These are phyloP conservation scores for Magnolia officinalis DNA, from an alignment of 164 flowering plant genomes.

Conservation along the genomic window DNA sequence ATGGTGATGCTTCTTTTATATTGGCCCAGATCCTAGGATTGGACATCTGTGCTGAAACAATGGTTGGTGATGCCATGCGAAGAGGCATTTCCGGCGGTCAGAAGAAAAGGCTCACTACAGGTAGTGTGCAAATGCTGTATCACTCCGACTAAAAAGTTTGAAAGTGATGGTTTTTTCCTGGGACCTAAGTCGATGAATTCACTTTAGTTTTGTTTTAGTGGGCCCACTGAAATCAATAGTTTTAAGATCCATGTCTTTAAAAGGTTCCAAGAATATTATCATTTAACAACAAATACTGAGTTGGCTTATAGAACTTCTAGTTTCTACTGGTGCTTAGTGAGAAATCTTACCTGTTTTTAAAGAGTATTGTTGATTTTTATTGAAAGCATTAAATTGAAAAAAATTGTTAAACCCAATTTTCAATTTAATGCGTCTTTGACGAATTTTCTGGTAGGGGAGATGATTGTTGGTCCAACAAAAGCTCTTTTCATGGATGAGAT, in stretches of 20 bases:
- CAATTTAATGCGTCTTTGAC: background rate
- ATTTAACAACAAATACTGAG: background rate
- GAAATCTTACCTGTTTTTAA: background rate
- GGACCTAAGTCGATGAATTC: too few species aligned
- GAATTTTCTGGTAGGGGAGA: slow-evolving; percentile 36
- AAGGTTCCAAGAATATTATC: background rate
- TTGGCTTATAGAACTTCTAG: background rate
- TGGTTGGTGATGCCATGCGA: slow-evolving; percentile 65
- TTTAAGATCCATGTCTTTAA: too few species aligned
- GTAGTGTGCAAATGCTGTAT: slow-evolving; percentile 17
- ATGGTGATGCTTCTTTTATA: background rate
- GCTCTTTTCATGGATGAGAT: slow-evolving; percentile 62
- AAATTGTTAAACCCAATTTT: background rate
- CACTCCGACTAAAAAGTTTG: too few species aligned
- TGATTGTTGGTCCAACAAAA: slow-evolving; percentile 50
- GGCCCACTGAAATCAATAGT: too few species aligned
- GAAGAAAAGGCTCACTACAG: slow-evolving; percentile 68
- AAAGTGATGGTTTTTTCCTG: too few species aligned
- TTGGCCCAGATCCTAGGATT: slow-evolving; percentile 57
- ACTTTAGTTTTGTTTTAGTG: too few species aligned
- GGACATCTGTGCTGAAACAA: slow-evolving; percentile 59
- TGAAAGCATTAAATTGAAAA: background rate
- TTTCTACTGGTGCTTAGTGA: background rate
- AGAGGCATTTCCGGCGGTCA: slow-evolving; percentile 81
- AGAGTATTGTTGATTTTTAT: background rate